Evolutionary conservation across 257 asterid genomes (phyloP), one percentile per base, ranked within the genome.

Genomic region (Lycium ferocissimum): DNA sequence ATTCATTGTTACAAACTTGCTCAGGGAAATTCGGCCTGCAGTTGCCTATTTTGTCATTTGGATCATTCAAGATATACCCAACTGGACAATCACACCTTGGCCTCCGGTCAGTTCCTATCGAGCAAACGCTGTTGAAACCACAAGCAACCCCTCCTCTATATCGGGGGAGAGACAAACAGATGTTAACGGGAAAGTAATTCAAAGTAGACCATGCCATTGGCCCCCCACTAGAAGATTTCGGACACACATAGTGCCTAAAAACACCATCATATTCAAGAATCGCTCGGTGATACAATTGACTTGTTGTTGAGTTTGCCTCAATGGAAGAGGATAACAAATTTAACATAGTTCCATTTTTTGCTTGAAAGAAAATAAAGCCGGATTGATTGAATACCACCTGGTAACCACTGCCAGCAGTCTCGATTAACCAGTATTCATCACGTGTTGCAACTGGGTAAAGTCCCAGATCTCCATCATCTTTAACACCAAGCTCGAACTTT

Each of bases 261-360:
- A 90, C 89, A 7, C 97, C 97, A 40, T 94, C 92, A 26, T 85
- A 91, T 67, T 85, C 85, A 0, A 93, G 88, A 62, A 88, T 89
- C 3, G 89, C 87, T 71, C 97, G 80, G 57, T 87, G 87, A 82
- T 92, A 92, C 35, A 83, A 26, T 70, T 0, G 80, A 89, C 1
- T 84, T 57, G 22, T 53, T 10, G 86, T 54, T 9, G 89, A 90
- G 6, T 70, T 70, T 70, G 7, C 53, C 53, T 63, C 33, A 14
- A 87, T 83, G 7, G 83, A 78, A 0, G 76, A 11, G 33, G 33
- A 26, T 2, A 84, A 84, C 3, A 7, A 37, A 8, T 38, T 7
- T 70, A 70, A 38, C 33, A 70, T 9, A 87, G 80, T 61, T 7
- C 38, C 0, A 2, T 9, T 20, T n/a, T 79, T 49, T 26, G 17